Percentiles rank a stretch among this genome's conserved stretches.
Conservation (phyloP, 1,284 basidiomycete species). For the Sphaerobolus stellatus region DNA sequence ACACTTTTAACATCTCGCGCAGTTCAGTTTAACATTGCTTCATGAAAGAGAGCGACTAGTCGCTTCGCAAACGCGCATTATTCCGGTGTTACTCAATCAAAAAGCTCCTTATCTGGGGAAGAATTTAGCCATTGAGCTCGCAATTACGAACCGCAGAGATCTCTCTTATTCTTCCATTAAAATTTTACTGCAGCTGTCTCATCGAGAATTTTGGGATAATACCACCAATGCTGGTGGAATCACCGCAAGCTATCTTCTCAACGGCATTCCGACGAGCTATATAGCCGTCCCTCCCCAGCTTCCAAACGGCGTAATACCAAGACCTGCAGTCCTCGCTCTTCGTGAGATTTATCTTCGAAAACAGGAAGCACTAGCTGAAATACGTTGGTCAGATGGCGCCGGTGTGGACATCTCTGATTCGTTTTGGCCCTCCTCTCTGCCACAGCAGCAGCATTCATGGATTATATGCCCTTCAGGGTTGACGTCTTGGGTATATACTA, state of each 20-base stretch:
- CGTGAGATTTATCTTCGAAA: constrained; percentile 49
- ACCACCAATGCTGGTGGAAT: constrained; percentile 37
- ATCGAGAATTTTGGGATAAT: constrained; percentile 41
- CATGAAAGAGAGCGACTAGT: constrained; percentile 8
- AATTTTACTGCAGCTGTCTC: constrained; percentile 30
- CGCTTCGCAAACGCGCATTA: constrained; percentile 17
- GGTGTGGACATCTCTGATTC: constrained; percentile 59
- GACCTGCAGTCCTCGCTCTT: constrained; percentile 65
- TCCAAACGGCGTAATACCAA: constrained; percentile 19
- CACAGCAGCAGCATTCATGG: constrained; percentile 62
- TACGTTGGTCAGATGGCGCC: constrained; percentile 62
- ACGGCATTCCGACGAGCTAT: constrained; percentile 56
- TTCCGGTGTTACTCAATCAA: constrained; percentile 17
- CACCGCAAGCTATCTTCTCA: constrained; percentile 59
- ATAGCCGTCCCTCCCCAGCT: constrained; percentile 52
- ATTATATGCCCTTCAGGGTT: constrained; percentile 57
- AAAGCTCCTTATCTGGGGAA: not conserved
- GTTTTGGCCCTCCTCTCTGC: constrained; percentile 44
- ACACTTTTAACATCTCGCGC: constrained; percentile 2
- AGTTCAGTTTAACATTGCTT: constrained; percentile 9
- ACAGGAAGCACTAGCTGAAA: constrained; percentile 4
- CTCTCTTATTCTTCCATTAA: constrained; percentile 21
- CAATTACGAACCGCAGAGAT: constrained; percentile 30
- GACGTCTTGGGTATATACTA: constrained; percentile 63
- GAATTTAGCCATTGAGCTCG: constrained; percentile 9